A percentile compares a stretch with the other conserved stretches of the same genome.
Conservation (phyloP, 1,284 basidiomycete genomes). For the Uromyces viciae-fabae region DNA sequence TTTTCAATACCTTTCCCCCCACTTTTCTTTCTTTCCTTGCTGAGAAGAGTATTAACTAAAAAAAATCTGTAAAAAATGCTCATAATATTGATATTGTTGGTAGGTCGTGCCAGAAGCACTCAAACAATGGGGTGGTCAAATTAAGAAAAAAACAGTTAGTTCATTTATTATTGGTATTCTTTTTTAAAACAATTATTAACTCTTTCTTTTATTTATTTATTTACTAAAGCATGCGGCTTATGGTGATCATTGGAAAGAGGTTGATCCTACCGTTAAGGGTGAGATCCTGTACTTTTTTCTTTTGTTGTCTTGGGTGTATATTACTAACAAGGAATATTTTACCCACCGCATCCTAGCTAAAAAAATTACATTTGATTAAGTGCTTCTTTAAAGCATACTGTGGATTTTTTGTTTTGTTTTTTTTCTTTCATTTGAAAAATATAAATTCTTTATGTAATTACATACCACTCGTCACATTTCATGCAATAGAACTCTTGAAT, state of each 20-base stretch:
- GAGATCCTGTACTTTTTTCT: background rate
- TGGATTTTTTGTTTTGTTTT: too few species aligned
- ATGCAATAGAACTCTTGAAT: too few species aligned
- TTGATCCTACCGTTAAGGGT: slow-evolving; percentile 63
- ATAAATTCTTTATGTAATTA: too few species aligned
- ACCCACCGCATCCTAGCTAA: background rate
- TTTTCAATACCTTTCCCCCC: too few species aligned
- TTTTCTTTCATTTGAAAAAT: too few species aligned
- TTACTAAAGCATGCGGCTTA: slow-evolving; percentile 48
- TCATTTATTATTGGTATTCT: background rate
- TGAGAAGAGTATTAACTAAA: too few species aligned
- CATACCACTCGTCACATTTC: too few species aligned
- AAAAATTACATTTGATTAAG: slow-evolving; percentile 39
- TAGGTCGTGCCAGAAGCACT: slow-evolving; percentile 38
- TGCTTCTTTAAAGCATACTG: too few species aligned
- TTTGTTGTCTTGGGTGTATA: background rate
- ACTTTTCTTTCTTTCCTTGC: background rate
- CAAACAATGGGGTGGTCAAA: slow-evolving; percentile 39
- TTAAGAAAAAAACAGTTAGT: slow-evolving; percentile 43
- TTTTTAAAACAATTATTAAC: background rate
- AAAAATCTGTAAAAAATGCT: too few species aligned
- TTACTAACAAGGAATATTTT: background rate
- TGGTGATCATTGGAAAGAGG: slow-evolving; percentile 56
- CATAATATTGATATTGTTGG: too few species aligned
- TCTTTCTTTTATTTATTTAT: background rate